Evolutionary conservation across 2,329 filamentous ascomycete species (phyloP).

Genomic region (Cordyceps cicadae): DNA sequence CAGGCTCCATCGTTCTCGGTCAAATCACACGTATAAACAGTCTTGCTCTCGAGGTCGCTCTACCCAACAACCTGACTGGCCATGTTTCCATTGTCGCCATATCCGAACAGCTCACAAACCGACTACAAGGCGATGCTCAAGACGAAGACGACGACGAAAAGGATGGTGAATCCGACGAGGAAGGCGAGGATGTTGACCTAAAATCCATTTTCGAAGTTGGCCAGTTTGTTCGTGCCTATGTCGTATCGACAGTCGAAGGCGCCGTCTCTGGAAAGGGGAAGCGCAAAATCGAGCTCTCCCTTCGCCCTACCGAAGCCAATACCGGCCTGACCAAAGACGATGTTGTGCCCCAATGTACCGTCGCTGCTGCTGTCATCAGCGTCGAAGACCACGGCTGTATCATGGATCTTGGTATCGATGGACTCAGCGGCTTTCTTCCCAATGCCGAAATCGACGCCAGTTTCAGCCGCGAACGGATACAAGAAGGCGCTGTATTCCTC

Average conservation of each 20-base stretch:
- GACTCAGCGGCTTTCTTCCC: conserved; percentile 73
- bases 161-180: conserved; percentile 41
- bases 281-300: conserved; percentile 77
- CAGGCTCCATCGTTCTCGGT: conserved; percentile 80
- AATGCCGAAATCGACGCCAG: conserved; percentile 68
- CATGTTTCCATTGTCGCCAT: conserved; percentile 89
- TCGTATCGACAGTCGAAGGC: conserved; percentile 69
- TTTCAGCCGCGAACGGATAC: conserved; percentile 58
- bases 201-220: conserved; percentile 69
- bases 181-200: conserved; percentile 59
- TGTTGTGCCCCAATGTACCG: conserved; percentile 63
- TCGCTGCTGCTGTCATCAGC: conserved; percentile 83
- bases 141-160: conserved; percentile 45
- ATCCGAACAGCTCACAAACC: conserved; percentile 68
- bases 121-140: conserved; percentile 60
- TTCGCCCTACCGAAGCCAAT: conserved; percentile 74
- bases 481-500: conserved; percentile 77
- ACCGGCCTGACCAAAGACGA: conserved; percentile 63
- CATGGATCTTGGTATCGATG: conserved; percentile 78
- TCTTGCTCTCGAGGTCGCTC: conserved; percentile 68
- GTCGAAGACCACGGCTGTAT: conserved; percentile 94
- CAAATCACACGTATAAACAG: conserved; percentile 75
- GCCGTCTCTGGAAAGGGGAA: conserved; percentile 54
- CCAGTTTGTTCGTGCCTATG: conserved; percentile 79
- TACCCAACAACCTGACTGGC: conserved; percentile 89